Base-by-base conservation (phyloP, 1,139 yeast species). In the Geotrichum restrictum region DNA sequence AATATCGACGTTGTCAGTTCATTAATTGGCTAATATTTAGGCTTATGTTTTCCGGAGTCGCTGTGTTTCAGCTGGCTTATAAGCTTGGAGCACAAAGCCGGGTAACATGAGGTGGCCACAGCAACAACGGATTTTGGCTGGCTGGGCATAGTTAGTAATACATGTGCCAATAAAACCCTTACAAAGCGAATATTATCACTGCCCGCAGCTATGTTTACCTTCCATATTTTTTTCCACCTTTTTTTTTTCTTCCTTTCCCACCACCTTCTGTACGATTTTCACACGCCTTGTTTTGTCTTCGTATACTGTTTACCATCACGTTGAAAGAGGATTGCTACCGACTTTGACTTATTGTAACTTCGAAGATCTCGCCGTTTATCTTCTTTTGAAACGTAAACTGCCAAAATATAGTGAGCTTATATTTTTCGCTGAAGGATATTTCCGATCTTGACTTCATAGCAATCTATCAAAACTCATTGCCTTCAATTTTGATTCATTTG, bases 61-160 rank as follows among this genome's bases (percentile, higher is more conserved):
- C n/a, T n/a, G n/a, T n/a, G n/a, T n/a, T n/a, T n/a, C n/a, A n/a
- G n/a, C n/a, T n/a, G n/a, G n/a, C n/a, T n/a, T n/a, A n/a, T n/a
- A n/a, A n/a, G n/a, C n/a, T n/a, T n/a, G n/a, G n/a, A n/a, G n/a
- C n/a, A n/a, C n/a, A n/a, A n/a, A n/a, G 32, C 44, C 32, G 44
- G 44, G 44, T 40, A 40, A 40, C 14, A 13, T 21, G 3, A 13
- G 6, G 44, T 40, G 14, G 14, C 44, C 24, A 40, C 44, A 40
- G 44, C 44, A 40, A 40, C 44, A 22, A 24, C 18, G 3, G 5
- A 24, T 5, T 24, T 5, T 24, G 29, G 7, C 29, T 6, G 5
- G 32, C 4, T 40, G 8, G 32, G 13, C 8, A 22, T 40, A 27
- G 21, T 40, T 40, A 10, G 44, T 21, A 10, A 27, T 16, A n/a